These are phyloP conservation scores for Plectosphaerella cucumerina DNA, from an alignment of 2,329 filamentous ascomycete genomes.

Conservation along the genomic window DNA sequence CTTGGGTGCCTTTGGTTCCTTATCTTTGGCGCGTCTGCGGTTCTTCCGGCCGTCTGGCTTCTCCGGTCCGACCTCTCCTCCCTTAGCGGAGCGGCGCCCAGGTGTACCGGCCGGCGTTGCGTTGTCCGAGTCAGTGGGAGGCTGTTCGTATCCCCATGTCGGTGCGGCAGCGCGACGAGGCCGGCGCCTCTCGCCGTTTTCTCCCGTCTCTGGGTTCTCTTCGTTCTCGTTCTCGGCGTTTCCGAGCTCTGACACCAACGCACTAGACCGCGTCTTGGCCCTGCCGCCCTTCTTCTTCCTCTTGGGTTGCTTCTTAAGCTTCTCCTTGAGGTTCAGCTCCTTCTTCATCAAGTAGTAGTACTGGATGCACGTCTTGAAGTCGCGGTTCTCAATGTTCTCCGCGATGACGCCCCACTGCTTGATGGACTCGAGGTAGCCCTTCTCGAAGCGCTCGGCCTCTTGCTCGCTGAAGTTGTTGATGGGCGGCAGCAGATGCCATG, in stretches of 20 bases:
- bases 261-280: slow-evolving; percentile 57
- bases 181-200: slow-evolving; percentile 56
- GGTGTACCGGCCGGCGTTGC: slow-evolving; percentile 55
- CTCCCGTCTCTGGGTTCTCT: slow-evolving; percentile 51
- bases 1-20: slow-evolving; percentile 37
- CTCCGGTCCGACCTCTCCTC: slow-evolving; percentile 36
- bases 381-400: slow-evolving; percentile 59
- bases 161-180: slow-evolving; percentile 66
- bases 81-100: slow-evolving; percentile 45
- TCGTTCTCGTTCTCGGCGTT: slow-evolving; percentile 55
- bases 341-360: slow-evolving; percentile 83
- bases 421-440: slow-evolving; percentile 68
- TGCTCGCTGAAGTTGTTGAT: slow-evolving; percentile 71
- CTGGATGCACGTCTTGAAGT: slow-evolving; percentile 77
- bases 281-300: slow-evolving; percentile 52
- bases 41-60: slow-evolving; percentile 37
- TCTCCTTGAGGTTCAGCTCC: slow-evolving; percentile 71
- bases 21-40: slow-evolving; percentile 35
- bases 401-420: slow-evolving; percentile 83
- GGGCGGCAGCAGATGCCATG: slow-evolving; percentile 69
- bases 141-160: slow-evolving; percentile 64
- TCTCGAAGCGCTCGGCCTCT: slow-evolving; percentile 68
- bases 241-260: slow-evolving; percentile 62
- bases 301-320: slow-evolving; percentile 61
- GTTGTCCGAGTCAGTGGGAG: slow-evolving; percentile 55